Base-by-base conservation (phyloP, 257 asterid species). In the Verbena officinalis region DNA sequence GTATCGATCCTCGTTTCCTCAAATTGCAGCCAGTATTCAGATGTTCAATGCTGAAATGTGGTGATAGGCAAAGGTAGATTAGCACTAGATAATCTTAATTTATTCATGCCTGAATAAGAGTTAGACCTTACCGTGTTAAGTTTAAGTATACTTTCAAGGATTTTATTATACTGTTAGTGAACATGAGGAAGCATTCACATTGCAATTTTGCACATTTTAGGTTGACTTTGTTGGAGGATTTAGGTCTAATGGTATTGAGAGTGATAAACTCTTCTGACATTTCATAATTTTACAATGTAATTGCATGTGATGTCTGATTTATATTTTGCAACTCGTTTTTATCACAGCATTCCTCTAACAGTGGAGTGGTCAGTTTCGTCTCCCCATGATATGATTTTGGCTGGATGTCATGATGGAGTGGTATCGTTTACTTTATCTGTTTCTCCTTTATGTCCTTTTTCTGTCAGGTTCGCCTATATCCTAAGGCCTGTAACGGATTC, bases 331-430 rank as follows among this genome's bases (percentile, higher is more conserved):
- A 43, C 43, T 20, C 13, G 68, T 59, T 27, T 73, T 44, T 39
- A 48, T 77, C 59, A 56, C 89, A 91, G 96, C 75, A 86, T 88
- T 71, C 96, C 98, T 42, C 68, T 88, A 54, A 81, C 94, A 13
- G 56, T 83, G 72, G 96, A 88, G 85, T 91, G 96, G 96, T 91
- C 96, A 30, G 68, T 74, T 5, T 79, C 95, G 49, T 81, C 89
- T 63, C 88, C 89, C 36, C 79, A 80, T 67, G 97, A 94, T 82
- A 81, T 70, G 86, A 83, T 94, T 77, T 62, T 90, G 78, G 89
- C 90, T 43, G 99, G 99, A 68, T 94, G 95, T 84, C 97, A 94
- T 68, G 97, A 94, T 80, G 99, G 97, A 76, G 87, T 82, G 97
- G 99, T 94, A 90, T 61, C 34, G 39, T 50, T 69, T 58, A 13